Base-by-base conservation (phyloP, 2,329 filamentous ascomycete species). In the Iodosphaeria phyllophila region DNA sequence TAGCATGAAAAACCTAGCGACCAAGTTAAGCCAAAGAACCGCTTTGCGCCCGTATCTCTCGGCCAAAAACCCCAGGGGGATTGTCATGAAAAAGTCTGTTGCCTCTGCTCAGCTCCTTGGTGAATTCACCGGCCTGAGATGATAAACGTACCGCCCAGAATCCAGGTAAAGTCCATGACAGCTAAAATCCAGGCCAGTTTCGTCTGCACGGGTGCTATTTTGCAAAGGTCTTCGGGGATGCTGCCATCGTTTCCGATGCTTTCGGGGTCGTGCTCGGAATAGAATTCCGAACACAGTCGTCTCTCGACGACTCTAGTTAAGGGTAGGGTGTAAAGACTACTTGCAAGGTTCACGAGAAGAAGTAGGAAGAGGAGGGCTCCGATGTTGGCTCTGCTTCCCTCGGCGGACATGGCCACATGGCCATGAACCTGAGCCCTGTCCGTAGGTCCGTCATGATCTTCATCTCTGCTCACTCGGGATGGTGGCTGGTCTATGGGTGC, bases 161-260 rank as follows among this genome's bases (percentile, higher is more conserved):
- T 52, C 56, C 56, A 60, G 1, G 49, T 34, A 2, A 54, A 57
- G 25, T 62, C 58, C 48, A 59, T 55, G 4, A 39, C 40, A 0
- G 64, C 64, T 29, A 63, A 57, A 4, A 67, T 47, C 47, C 56
- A 54, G 3, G 62, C 64, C 6, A 69, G 43, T 10, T 46, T 43
- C 27, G 54, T 45, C 37, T 68, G 63, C 5, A 69, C 49, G 8
- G 38, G 39, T 28, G 64, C 52, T 7, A 60, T 38, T 36, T 70
- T 70, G 41, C 64, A 70, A 4, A 63, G 37, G 29, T 50, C 42
- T 39, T 70, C 64, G 2, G 54, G 48, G 2, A 69, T 42, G 13
- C 41, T 41, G 4, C 54, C 56, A 25, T 50, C 47, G 0, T 41
- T 22, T 2, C 27, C 32, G 8, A 53, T 39, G 4, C 34, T 30